These are phyloP conservation scores for Sisymbrium irio DNA, from an alignment of 345 rosid species.

Conservation along the genomic window DNA sequence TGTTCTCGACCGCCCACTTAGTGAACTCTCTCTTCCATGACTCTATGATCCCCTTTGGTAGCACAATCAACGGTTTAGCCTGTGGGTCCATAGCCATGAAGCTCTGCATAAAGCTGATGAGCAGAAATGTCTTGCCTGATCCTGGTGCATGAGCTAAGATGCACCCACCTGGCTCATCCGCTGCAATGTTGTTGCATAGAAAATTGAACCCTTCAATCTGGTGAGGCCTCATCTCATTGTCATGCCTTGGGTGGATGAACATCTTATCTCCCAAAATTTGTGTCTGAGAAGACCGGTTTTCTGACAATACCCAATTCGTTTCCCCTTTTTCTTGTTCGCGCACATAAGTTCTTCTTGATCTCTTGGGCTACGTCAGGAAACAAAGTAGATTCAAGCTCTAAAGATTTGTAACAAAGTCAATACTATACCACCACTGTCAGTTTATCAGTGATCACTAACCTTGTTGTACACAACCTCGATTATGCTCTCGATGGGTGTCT, in stretches of 20 bases:
- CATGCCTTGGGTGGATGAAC: constrained; percentile 82
- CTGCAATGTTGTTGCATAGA: constrained; percentile 62
- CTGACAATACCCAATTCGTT: constrained; percentile 37
- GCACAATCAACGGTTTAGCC: constrained; percentile 76
- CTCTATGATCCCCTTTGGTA: constrained; percentile 80
- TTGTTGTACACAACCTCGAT: constrained; percentile 76
- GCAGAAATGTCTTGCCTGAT: constrained; percentile 91
- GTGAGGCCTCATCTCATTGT: constrained; percentile 82
- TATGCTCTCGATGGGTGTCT: constrained; percentile 65
- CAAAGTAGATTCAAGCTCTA: not conserved
- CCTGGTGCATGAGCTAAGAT: constrained; percentile 98
- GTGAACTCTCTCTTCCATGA: constrained; percentile 90
- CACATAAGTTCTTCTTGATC: constrained; percentile 47
- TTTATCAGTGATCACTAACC: constrained; percentile 42
- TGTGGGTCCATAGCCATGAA: constrained; percentile 78
- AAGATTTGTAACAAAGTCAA: too few species aligned
- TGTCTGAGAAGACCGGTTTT: constrained; percentile 37
- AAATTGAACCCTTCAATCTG: constrained; percentile 83
- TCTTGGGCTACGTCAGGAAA: constrained; percentile 53
- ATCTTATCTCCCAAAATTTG: constrained; percentile 52
- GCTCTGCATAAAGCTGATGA: constrained; percentile 86
- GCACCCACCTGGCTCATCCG: constrained; percentile 84
- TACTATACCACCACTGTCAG: not conserved
- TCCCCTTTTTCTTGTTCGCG: constrained; percentile 40
- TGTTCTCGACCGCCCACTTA: constrained; percentile 74